A percentile compares a stretch with the other conserved stretches of the same genome.
Conservation (phyloP, 768 basidiomycete genomes). For the Termitomyces sp. region DNA sequence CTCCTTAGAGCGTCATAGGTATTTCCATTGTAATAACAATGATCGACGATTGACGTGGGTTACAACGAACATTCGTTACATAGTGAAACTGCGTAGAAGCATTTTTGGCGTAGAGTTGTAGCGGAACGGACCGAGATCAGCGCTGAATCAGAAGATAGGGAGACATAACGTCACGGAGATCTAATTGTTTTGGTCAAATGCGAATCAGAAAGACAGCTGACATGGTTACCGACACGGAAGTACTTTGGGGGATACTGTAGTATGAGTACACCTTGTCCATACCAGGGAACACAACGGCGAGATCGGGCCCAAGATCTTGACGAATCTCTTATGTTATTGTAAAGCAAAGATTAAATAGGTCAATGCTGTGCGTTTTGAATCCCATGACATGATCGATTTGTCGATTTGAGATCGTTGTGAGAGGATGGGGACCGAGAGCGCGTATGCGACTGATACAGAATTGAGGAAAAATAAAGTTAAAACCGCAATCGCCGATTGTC, state of each 20-base stretch:
- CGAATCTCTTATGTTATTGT: background rate
- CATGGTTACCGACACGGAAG: background rate
- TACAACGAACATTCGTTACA: too few relatives aligned
- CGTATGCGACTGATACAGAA: background rate
- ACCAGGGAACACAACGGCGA: background rate
- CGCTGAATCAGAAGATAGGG: background rate
- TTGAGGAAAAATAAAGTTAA: background rate
- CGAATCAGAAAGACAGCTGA: background rate
- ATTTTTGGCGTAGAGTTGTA: background rate
- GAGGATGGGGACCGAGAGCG: background rate
- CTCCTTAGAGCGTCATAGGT: background rate
- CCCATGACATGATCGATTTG: background rate
- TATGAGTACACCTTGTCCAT: background rate
- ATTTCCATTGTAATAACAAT: background rate
- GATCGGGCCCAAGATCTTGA: too few relatives aligned
- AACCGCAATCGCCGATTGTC: slow-evolving; percentile 5
- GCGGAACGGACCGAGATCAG: background rate
- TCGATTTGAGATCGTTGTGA: background rate
- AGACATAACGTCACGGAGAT: background rate
- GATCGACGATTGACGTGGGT: background rate
- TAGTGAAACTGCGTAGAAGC: background rate
- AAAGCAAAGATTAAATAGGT: too few relatives aligned
- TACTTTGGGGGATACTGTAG: too few relatives aligned
- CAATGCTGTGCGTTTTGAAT: too few relatives aligned
- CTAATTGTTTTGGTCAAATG: background rate